Percentiles rank a stretch among this genome's conserved stretches.
phyloP scores from a whole-genome alignment of 805 yeast genomes.

The Starmera pachycereana region DNA sequence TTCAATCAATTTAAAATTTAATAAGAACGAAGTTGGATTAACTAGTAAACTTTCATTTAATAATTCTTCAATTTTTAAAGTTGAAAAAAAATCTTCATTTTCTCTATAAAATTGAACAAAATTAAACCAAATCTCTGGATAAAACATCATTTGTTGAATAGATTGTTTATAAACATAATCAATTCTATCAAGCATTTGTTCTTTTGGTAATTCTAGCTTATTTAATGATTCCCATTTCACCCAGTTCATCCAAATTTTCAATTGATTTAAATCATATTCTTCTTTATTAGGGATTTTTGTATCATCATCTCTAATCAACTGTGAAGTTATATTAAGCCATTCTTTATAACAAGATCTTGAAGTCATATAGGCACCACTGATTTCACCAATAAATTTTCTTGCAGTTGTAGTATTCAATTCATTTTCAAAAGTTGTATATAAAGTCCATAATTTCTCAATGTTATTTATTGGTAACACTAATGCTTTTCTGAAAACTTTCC shows the following conservation, averaged over 20 bases:
- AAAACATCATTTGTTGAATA: constrained; percentile 46
- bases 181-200: constrained; percentile 43
- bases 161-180: constrained; percentile 68
- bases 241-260: constrained; percentile 62
- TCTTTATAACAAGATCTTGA: constrained; percentile 73
- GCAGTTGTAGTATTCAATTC: constrained; percentile 67
- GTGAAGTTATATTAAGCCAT: constrained; percentile 47
- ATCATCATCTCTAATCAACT: constrained; percentile 30
- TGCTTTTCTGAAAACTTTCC: constrained; percentile 62
- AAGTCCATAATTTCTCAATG: constrained; percentile 72
- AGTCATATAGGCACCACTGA: constrained; percentile 76
- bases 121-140: constrained; percentile 72
- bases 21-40: constrained; percentile 60
- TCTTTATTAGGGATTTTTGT: constrained; percentile 20
- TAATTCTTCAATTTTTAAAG: constrained; percentile 26
- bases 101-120: constrained; percentile 29
- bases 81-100: constrained; percentile 6
- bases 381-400: constrained; percentile 73
- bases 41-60: constrained; percentile 45
- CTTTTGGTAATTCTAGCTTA: constrained; percentile 48
- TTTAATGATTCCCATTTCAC: constrained; percentile 70
- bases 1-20: constrained; percentile 62
- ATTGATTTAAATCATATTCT: constrained; percentile 23
- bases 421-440: constrained; percentile 77
- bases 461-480: constrained; percentile 67